These are phyloP conservation scores for Orychophragmus violaceus DNA, from an alignment of 345 rosid genomes.

Conservation along the genomic window DNA sequence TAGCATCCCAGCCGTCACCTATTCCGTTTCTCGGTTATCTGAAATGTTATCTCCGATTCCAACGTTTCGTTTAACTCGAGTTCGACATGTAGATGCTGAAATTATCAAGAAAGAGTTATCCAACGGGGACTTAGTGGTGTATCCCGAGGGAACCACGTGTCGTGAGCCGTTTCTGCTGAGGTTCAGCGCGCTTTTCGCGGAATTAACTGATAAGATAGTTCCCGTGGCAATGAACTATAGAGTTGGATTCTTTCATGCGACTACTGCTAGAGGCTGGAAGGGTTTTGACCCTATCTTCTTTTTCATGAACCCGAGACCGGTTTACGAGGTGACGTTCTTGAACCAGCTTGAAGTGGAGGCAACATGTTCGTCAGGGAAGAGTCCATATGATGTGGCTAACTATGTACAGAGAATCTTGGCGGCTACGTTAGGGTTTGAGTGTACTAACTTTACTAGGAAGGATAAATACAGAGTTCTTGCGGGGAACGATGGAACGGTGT, in stretches of 20 bases:
- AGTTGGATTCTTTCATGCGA: conserved; percentile 94
- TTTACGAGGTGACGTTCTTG: conserved; percentile 87
- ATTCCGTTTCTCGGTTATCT: conserved; percentile 70
- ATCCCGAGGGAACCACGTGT: conserved; percentile 94
- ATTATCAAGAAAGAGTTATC: conserved; percentile 51
- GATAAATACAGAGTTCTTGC: not conserved
- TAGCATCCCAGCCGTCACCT: conserved; percentile 82
- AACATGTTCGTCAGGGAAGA: conserved; percentile 85
- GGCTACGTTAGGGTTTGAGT: conserved; percentile 81
- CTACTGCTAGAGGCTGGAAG: conserved; percentile 91
- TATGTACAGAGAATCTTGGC: conserved; percentile 85
- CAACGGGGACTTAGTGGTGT: conserved; percentile 70
- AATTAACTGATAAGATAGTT: conserved; percentile 70
- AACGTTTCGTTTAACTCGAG: conserved; percentile 69
- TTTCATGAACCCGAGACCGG: conserved; percentile 92
- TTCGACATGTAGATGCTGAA: conserved; percentile 56
- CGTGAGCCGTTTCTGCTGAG: conserved; percentile 80
- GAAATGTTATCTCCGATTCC: conserved; percentile 88
- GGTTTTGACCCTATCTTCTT: conserved; percentile 83
- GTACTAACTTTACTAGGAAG: conserved; percentile 85
- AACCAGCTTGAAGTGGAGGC: conserved; percentile 73
- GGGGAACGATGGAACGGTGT: not conserved
- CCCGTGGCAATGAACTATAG: conserved; percentile 91
- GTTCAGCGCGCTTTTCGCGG: conserved; percentile 86
- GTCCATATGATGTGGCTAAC: conserved; percentile 87